Percentiles rank a stretch among this genome's conserved stretches.
These are phyloP conservation scores for Phytophthora chlamydospora DNA, from an alignment of 352 stramenopile genomes.

Conservation along the genomic window DNA sequence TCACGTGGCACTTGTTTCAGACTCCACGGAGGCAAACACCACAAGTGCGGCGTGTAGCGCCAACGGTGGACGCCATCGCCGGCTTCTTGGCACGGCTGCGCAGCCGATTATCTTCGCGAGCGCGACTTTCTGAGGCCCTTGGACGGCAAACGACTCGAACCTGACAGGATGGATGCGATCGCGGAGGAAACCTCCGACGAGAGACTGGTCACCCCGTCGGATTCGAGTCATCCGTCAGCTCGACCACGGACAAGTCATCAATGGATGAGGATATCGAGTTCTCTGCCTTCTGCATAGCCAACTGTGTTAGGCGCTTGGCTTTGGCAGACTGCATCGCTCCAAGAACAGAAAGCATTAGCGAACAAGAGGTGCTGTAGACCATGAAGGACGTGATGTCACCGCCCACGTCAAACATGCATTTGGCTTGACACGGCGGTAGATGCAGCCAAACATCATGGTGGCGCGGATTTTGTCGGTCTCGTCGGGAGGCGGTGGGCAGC, in stretches of 20 bases:
- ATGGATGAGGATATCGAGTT: conserved; percentile 10
- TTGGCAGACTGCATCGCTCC: conserved; percentile 38
- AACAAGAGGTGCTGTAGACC: conserved; percentile 47
- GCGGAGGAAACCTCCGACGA: conserved; percentile 10
- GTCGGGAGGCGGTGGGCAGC: conserved; percentile 42
- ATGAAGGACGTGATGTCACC: conserved; percentile 49
- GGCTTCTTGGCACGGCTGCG: conserved; percentile 32
- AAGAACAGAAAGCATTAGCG: conserved; percentile 47
- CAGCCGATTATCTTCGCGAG: conserved; percentile 17
- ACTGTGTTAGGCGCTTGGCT: conserved; percentile 53
- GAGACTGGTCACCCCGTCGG: conserved; percentile 18
- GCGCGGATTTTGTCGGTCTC: conserved; percentile 43
- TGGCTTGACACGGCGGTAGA: conserved; percentile 59
- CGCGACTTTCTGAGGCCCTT: conserved; percentile 25
- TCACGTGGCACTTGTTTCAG: conserved; percentile 62
- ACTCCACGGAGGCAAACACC: conserved; percentile 42
- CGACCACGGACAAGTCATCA: conserved; percentile 18
- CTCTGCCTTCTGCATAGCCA: conserved; percentile 27
- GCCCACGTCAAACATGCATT: conserved; percentile 57
- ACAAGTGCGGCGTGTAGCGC: conserved; percentile 37
- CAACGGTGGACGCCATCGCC: conserved; percentile 27
- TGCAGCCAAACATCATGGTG: conserved; percentile 63
- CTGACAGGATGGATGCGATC: conserved; percentile 13
- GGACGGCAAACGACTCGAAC: conserved; percentile 15
- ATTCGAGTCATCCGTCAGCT: conserved; percentile 10